Percentiles rank a stretch among this genome's conserved stretches.
These are phyloP conservation scores for Globisporangium iwayamae DNA, from an alignment of 352 stramenopile genomes.

Conservation along the genomic window DNA sequence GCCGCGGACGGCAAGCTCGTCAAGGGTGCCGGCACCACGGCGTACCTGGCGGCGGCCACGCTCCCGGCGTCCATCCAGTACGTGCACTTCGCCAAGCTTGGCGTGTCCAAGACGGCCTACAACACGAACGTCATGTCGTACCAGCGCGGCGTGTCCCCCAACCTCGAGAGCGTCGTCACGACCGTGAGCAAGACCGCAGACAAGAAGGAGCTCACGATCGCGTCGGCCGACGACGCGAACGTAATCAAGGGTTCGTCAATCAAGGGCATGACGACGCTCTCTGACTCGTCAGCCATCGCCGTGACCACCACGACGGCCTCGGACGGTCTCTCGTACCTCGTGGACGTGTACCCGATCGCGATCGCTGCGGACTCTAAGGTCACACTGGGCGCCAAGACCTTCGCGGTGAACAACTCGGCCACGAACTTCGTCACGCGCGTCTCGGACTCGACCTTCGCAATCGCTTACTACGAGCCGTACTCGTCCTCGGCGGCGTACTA, in stretches of 20 bases:
- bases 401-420: slow-evolving; percentile 52
- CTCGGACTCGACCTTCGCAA: slow-evolving; percentile 58
- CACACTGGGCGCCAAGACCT: slow-evolving; percentile 36
- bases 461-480: slow-evolving; percentile 74
- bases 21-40: slow-evolving; percentile 63
- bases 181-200: slow-evolving; percentile 34
- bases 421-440: slow-evolving; percentile 69
- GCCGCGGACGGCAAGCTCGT: slow-evolving; percentile 38
- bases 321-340: slow-evolving; percentile 34
- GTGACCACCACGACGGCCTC: slow-evolving; percentile 44
- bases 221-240: slow-evolving; percentile 37
- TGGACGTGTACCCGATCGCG: slow-evolving; percentile 42
- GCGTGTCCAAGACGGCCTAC: slow-evolving; percentile 38
- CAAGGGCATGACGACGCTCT: slow-evolving; percentile 64
- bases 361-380: slow-evolving; percentile 39
- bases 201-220: slow-evolving; percentile 50
- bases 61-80: slow-evolving; percentile 41
- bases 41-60: slow-evolving; percentile 51
- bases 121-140: slow-evolving; percentile 61
- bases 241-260: slow-evolving; percentile 46
- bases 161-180: slow-evolving; percentile 48
- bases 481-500: slow-evolving; percentile 32
- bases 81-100: slow-evolving; percentile 58
- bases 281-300: slow-evolving; percentile 46
- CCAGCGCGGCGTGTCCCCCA: slow-evolving; percentile 38